Base-by-base conservation (phyloP, 1,284 basidiomycete species). In the Fomitopsis pinicola region DNA sequence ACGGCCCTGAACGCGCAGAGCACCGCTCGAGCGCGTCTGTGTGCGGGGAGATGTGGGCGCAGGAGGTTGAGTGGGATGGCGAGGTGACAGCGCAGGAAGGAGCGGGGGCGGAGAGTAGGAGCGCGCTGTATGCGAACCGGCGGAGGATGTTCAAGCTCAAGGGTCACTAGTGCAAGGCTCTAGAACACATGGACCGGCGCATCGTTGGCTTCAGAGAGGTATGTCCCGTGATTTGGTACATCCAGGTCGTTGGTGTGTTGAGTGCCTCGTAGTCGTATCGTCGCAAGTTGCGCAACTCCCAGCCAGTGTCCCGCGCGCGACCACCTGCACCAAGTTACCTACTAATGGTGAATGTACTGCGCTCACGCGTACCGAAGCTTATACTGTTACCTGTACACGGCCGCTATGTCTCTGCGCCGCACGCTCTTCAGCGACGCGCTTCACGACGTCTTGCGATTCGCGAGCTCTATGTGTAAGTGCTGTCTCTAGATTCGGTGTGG, bases 141-240 rank as follows among this genome's bases (percentile, higher is more conserved):
- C 87, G 85, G 78, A 78, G 82, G 65, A 92, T 92, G 90, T 92
- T 93, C 83, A 93, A 92, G 90, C 92, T 93, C 83, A 93, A 92
- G 79, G 91, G 91, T 22, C 90, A 92, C 79, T 88, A 84, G 68
- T 91, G 75, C 62, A 79, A 85, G 59, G 75, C 89, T 60, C 75
- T 92, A 80, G 79, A 82, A 69, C 82, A 85, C 70, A 91, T 92
- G 89, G 68, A 76, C 44, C 79, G 80, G 66, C 82, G 88, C 62
- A 78, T 91, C 64, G 73, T 74, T 64, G 79, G 80, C 57, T 91
- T 84, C 81, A 89, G 86, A 72, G 75, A 75, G 72, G 89, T 86
- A 69, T 66, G 87, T 73, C 9, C 22, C 22, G 2, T 22, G 22
- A 22, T 15, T 76, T 36, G 56, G 59, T 36, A 7, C 50, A 63